Base-by-base conservation (phyloP, 2,329 filamentous ascomycete genomes). In the Sporothrix dimorphospora region DNA sequence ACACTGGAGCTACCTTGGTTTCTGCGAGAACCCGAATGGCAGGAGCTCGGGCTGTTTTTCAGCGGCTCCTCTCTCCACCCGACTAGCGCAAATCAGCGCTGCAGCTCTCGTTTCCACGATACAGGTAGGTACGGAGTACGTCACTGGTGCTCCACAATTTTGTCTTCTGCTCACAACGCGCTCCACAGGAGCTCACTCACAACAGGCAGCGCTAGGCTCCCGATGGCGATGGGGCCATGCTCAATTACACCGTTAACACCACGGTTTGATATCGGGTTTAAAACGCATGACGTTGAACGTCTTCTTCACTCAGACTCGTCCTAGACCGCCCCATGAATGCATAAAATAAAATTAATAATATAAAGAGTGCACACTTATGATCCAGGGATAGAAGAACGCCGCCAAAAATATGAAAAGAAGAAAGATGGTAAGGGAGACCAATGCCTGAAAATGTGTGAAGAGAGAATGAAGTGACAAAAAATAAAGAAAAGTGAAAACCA, bases 161-260 rank as follows among this genome's bases (percentile, higher is more conserved):
- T 12, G 57, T 40, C 38, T 27, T 16, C 45, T 45, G 30, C 38
- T 63, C 59, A 45, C 34, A 24, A 40, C 19, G n/a, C 59, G 38
- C 38, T 65, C 59, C 59, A 65, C 19, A 42, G 9, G 57, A 63
- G 57, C 57, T 63, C 57, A 42, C 38, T 63, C 57, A 40, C 38
- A 63, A 42, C 34, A 63, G 57, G 38, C 57, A 63, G 34, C 57
- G 38, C 19, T 42, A 63, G 57, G 57, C 57, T 42, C n/a, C 57
- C 19, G 11, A 63, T 21, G n/a, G 55, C 12, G 16, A 38, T 24
- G 8, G 30, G 16, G 30, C n/a, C 8, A n/a, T n/a, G n/a, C n/a
- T 42, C n/a, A 42, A 40, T 6, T 19, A 14, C 27, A 14, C 2
- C 19, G 2, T 45, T 19, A 21, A 45, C 38, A 65, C 9, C n/a